Base-by-base conservation (phyloP, 495 filamentous ascomycete species). In the Beverwykella pulmonaria region DNA sequence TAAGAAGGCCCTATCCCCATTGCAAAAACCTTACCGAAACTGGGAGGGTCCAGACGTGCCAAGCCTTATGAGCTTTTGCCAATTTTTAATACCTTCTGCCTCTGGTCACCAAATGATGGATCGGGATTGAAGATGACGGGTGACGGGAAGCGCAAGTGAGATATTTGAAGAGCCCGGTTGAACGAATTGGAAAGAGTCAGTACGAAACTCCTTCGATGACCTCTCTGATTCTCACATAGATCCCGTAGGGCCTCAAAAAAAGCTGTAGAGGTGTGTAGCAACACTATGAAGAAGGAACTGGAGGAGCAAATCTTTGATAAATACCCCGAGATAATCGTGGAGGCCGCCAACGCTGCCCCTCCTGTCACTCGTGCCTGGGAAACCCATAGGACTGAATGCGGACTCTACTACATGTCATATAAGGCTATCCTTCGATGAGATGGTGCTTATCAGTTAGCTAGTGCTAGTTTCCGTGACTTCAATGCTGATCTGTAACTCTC, bases 401-500 rank as follows among this genome's bases (percentile, higher is more conserved):
- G 84, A 5, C 68, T 83, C 20, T 63, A 67, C 32, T 89, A 79
- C 79, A 25, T 75, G 1, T 88, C 88, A 0, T 90, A 89, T 67
- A 86, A 83, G 73, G 88, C 87, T n/a, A 80, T 81, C 6, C 83
- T 81, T 70, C 77, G 81, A 57, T 79, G 87, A 20, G 63, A 81
- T 39, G 83, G 83, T 52, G 77, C 77, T 23, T 82, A 76, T 62
- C 61, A 65, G 7, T 74, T 65, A 59, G 44, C 47, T 49, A 44
- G 14, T 44, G 62, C 69, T 53, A 73, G 71, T 8, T 58, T 48
- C n/a, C 74, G 74, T 25, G 81, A 86, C 56, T 82, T 85, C 70
- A 87, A 87, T 46, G 69, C 71, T 30, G 74, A 80, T 71, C 71
- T 79, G 75, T 76, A 59, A 61, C 69, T 64, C 2, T 47, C 19